Base-by-base conservation (phyloP, 2,329 filamentous ascomycete genomes). In the Microascus cirrosus region DNA sequence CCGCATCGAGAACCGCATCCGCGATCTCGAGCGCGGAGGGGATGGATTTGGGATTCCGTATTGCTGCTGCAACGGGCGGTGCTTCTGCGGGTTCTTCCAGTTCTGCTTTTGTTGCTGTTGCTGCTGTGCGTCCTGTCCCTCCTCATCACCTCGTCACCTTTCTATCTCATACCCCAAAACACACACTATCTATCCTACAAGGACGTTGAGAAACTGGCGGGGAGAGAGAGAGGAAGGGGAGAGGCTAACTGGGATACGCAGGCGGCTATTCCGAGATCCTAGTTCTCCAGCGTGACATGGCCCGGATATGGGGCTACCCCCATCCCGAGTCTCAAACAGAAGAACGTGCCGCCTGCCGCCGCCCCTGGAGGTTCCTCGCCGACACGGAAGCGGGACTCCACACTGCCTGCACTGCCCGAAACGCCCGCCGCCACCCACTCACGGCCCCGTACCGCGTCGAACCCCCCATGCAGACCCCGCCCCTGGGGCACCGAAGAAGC, bases 1-100 rank as follows among this genome's bases (percentile, higher is more conserved):
- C 20, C 50, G 56, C 50, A 39, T 58, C 51, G 51, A 58, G 34
- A 20, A 58, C 32, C 56, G 56, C 34, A 51, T 58, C 15, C n/a
- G 34, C 13, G 56, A 58, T 20, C 56, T 58, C 36, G 56, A 58
- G 48, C 7, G 13, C 12, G 56, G 50, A 2, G 56, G 56, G 1
- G 56, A 58, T 8, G 56, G 56, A 3, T 51, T 58, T 13, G 24
- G 34, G 13, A 45, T 22, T 2, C 50, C 35, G 15, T 32, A 15
- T 24, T 32, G 50, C 18, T n/a, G 39, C 22, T 53, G 24, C 35
- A 54, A 58, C 35, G 15, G 20, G 36, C 28, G 35, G 20, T 58
- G 56, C 36, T n/a, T 20, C 10, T 20, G 53, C 15, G 36, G 34
- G 15, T 25, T 22, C 35, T 58, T 58, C 35, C 51, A 54, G 25